phyloP scores from a whole-genome alignment of 2,329 filamentous ascomycete species.

The Dothidotthia symphoricarpi region DNA sequence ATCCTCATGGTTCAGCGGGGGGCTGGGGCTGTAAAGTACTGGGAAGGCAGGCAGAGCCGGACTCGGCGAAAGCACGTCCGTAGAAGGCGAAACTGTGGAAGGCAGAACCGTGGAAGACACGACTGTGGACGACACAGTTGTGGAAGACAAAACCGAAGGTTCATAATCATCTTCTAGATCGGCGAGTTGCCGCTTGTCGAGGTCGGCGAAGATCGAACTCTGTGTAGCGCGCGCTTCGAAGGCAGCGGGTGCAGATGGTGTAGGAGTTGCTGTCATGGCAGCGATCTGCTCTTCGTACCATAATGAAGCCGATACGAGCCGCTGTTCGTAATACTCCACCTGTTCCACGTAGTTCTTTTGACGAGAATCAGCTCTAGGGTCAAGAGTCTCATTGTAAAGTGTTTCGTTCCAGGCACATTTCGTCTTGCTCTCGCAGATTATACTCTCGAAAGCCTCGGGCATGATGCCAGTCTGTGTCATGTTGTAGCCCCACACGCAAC shows the following conservation, averaged over 20 bases:
- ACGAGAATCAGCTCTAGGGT: conserved; percentile 34
- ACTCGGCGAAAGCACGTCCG: conserved; percentile 17
- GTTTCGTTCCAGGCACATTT: conserved; percentile 49
- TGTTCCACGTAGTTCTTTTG: conserved; percentile 27
- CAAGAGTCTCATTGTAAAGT: conserved; percentile 43
- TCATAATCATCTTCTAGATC: conserved; percentile 22
- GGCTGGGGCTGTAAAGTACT: conserved; percentile 29
- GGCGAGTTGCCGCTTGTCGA: conserved; percentile 29
- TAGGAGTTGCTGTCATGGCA: conserved; percentile 24
- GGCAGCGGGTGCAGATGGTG: conserved; percentile 6
- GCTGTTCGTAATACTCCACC: conserved; percentile 38
- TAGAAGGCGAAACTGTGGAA: conserved; percentile 5
- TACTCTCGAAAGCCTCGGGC: conserved; percentile 58
- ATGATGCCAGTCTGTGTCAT: conserved; percentile 59
- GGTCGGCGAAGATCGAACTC: conserved; percentile 19
- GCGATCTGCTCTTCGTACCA: conserved; percentile 31
- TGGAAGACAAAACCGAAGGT: no score
- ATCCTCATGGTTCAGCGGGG: conserved; percentile 35
- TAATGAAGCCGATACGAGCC: conserved; percentile 33
- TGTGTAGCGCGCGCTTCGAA: conserved; percentile 16
- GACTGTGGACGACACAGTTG: conserved; percentile 11
- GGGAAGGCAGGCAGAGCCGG: conserved; percentile 29
- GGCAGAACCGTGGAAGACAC: conserved; percentile 4
- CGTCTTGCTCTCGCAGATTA: conserved; percentile 47
- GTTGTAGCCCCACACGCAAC: conserved; percentile 63